Base-by-base conservation (phyloP, 306 rosid genomes). In the Dalbergia oliveri region DNA sequence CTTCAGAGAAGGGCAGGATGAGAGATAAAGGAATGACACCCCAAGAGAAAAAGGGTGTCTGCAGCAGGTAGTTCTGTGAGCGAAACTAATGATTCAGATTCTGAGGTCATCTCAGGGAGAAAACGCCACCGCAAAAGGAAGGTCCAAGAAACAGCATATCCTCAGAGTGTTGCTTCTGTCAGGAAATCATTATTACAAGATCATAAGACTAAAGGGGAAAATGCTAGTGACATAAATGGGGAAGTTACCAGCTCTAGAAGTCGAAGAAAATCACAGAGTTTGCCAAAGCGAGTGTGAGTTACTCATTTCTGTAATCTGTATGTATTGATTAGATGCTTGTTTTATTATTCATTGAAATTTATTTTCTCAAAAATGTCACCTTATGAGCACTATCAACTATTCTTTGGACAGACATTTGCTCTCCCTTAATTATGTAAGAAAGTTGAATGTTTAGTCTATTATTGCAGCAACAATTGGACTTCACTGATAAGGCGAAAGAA, bases 31-130 rank as follows among this genome's bases (percentile, higher is more conserved):
- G 81, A 67, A 61, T 37, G 77, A 59, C 49, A 57, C 62, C 58
- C 51, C 66, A 41, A 82, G 44, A 35, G 78, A 74, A 45, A 37
- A 19, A 72, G 57, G 49, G 76, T 71, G 73, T 74, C 80, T 75
- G 71, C 37, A 44, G 47, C 41, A 51, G 58, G n/a, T 34, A 63
- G 76, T 76, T 82, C 83, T 26, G 65, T 64, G n/a, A 65, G 88
- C 43, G 91, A 80, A 79, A 78, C 83, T 63, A 69, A 68, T 18
- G 85, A 79, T 82, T 75, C 81, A 3, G 79, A 74, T 64, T 61
- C 53, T 0, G 79, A 75, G 9, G 23, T 66, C 35, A 37, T 54
- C 5, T 4, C 37, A 0, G 74, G 60, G 73, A 72, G 54, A 69
- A 67, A 68, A 39, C n/a, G 21, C 58, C 39, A 3, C 39, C 8